phyloP scores from a whole-genome alignment of 495 filamentous ascomycete genomes.

The Evernia prunastri region DNA sequence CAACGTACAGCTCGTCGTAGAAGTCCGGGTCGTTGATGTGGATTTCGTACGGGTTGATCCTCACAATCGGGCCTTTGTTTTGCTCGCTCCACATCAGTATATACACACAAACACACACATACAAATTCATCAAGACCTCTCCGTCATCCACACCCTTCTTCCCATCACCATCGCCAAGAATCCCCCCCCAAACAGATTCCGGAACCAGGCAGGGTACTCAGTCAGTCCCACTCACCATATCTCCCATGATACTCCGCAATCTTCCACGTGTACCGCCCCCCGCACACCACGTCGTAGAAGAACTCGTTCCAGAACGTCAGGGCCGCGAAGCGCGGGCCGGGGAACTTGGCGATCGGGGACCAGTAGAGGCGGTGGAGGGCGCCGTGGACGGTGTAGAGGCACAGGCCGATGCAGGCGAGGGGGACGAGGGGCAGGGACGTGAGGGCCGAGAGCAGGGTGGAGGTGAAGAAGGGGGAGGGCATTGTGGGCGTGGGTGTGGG shows the following conservation, averaged over 20 bases:
- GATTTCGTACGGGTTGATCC: constrained; percentile 34
- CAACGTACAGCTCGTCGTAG: constrained; percentile 23
- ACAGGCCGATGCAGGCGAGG: background rate
- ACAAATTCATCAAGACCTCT: no score
- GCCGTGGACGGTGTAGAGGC: background rate
- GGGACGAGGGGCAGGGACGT: background rate
- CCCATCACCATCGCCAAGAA: no score
- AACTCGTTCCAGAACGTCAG: background rate
- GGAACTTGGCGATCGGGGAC: background rate
- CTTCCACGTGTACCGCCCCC: background rate
- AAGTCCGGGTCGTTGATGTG: constrained; percentile 36
- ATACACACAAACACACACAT: no score
- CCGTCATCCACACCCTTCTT: no score
- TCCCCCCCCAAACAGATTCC: no score
- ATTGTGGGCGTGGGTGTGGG: background rate
- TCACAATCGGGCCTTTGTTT: background rate
- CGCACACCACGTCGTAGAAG: background rate
- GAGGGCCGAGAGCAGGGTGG: background rate
- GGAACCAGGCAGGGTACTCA: no score
- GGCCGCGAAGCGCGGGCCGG: background rate
- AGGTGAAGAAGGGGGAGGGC: background rate
- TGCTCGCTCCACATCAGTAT: no score
- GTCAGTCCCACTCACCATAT: background rate
- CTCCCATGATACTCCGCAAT: background rate
- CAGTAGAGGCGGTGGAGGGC: background rate